phyloP scores from a whole-genome alignment of 768 basidiomycete species.

The Kwoniella europaea region DNA sequence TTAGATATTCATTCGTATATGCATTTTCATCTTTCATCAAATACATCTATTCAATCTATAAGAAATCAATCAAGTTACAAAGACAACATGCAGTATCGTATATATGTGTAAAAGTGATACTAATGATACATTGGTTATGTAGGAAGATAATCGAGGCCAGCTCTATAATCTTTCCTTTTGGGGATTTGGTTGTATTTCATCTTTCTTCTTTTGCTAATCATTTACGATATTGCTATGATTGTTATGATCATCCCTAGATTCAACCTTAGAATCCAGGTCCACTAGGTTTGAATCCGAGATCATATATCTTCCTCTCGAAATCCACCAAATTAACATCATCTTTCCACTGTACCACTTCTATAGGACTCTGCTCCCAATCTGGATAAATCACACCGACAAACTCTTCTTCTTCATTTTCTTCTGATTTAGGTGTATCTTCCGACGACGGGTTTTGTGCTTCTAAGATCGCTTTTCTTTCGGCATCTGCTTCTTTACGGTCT shows the following conservation, averaged over 20 bases:
- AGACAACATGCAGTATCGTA: neutral
- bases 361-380: conserved; percentile 47
- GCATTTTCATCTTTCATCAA: neutral
- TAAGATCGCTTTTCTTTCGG: conserved; percentile 12
- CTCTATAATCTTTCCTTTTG: neutral
- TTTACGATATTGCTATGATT: too few species aligned
- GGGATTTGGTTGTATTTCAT: neutral
- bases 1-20: neutral
- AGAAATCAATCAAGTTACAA: neutral
- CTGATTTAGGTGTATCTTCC: conserved; percentile 14
- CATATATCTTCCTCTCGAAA: conserved; percentile 51
- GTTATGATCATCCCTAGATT: too few species aligned
- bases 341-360: conserved; percentile 50
- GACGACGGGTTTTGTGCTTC: conserved; percentile 23
- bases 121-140: neutral
- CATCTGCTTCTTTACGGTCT: conserved; percentile 34
- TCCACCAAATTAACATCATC: conserved; percentile 34
- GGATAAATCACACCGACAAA: conserved; percentile 30
- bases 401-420: conserved; percentile 25
- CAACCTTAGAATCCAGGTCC: conserved; percentile 44
- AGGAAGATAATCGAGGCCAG: neutral
- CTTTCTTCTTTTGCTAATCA: too few species aligned
- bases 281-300: conserved; percentile 50
- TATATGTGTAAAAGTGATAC: neutral
- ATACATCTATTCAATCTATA: neutral